These are phyloP conservation scores for Malus sieversii DNA, from an alignment of 306 rosid genomes.

Conservation along the genomic window DNA sequence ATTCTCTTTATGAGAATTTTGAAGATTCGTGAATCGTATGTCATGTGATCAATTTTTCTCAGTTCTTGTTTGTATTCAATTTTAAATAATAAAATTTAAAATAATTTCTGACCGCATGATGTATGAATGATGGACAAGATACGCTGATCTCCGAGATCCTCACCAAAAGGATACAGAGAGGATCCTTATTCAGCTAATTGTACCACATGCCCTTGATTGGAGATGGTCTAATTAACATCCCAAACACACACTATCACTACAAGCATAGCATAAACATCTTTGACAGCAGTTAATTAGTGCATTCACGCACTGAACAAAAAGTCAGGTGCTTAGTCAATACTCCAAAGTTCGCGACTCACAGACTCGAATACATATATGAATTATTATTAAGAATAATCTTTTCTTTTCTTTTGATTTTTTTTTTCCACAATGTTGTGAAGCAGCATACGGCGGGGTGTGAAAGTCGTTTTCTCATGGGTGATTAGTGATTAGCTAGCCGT, in stretches of 20 bases:
- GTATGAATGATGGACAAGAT: too few relatives aligned
- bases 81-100: too few relatives aligned
- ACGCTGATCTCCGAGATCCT: accelerated
- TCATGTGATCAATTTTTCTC: too few relatives aligned
- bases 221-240: too few relatives aligned
- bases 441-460: background rate
- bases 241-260: background rate
- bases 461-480: background rate
- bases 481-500: background rate
- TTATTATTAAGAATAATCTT: background rate
- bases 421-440: slow-evolving; percentile 5
- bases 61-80: too few relatives aligned
- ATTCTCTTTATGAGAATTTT: too few relatives aligned
- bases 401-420: background rate
- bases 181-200: too few relatives aligned
- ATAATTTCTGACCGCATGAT: accelerated
- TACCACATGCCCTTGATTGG: too few relatives aligned
- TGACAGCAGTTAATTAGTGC: background rate
- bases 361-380: background rate
- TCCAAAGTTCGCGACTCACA: background rate
- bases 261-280: background rate
- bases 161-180: too few relatives aligned
- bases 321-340: background rate
- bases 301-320: background rate
- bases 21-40: too few relatives aligned